A percentile compares a stretch with the other conserved stretches of the same genome.
phyloP scores from a whole-genome alignment of 768 basidiomycete species.

The Lentinula sp. region DNA sequence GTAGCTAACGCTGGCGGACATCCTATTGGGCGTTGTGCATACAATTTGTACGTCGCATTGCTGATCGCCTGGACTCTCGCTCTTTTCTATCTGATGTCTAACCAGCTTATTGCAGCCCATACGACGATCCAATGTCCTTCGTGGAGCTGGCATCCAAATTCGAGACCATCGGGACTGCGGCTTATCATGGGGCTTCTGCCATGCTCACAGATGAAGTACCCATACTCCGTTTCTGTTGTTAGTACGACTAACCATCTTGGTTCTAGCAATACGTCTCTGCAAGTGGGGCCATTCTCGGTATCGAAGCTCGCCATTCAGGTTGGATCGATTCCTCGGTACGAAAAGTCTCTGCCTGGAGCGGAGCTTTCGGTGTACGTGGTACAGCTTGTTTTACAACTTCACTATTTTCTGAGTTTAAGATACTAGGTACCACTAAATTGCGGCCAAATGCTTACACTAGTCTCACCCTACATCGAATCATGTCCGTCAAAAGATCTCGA shows the following conservation, averaged over 20 bases:
- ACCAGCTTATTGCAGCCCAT: conserved; percentile 24
- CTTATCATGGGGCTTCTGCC: conserved; percentile 40
- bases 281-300: conserved; percentile 41
- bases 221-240: conserved; percentile 15
- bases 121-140: conserved; percentile 42
- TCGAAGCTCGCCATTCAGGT: conserved; percentile 58
- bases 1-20: conserved; percentile 29
- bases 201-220: conserved; percentile 37
- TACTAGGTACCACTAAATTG: conserved; percentile 32
- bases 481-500: conserved; percentile 33
- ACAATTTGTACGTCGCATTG: conserved; percentile 41
- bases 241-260: neutral
- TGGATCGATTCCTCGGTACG: conserved; percentile 52
- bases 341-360: conserved; percentile 48
- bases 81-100: neutral
- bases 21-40: conserved; percentile 50
- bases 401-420: neutral
- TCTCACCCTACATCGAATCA: conserved; percentile 38
- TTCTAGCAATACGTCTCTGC: conserved; percentile 28
- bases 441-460: conserved; percentile 33
- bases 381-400: conserved; percentile 1
- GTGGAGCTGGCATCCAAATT: conserved; percentile 42
- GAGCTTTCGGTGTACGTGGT: conserved; percentile 46
- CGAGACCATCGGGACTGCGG: conserved; percentile 44
- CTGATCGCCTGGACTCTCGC: neutral